Base-by-base conservation (phyloP, 2,329 filamentous ascomycete genomes). In the Sporothrix schenckii region DNA sequence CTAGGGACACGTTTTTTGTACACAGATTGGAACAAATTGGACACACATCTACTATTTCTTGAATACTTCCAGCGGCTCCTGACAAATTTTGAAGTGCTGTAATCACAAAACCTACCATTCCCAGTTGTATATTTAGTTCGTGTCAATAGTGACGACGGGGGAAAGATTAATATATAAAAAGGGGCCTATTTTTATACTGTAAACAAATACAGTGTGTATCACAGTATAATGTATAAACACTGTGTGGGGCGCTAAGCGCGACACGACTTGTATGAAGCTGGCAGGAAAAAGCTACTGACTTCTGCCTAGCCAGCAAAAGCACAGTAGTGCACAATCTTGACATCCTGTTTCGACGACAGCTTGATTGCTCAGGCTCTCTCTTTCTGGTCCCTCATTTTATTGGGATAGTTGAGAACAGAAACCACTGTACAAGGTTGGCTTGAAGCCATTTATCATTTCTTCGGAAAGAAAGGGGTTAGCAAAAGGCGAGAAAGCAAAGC, bases 11-110 rank as follows among this genome's bases (percentile, higher is more conserved):
- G 24, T 44, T 27, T 27, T 24, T n/a, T 50, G 24, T 65, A 49
- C 61, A 65, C 61, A 65, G 61, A 65, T 65, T 50, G 61, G 61
- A 65, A 65, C 58, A 63, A 34, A 61, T 47, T 61, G 39, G 39
- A 63, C 39, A 63, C 21, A 63, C 41, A 63, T 47, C 58, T 27
- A 27, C 41, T 47, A 47, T 21, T 63, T 24, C 21, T 63, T 21
- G 56, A 34, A 14, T 24, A 27, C 3, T 9, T 27, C 41, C 39
- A 19, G 39, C 21, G 39, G n/a, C 14, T 39, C 21, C 7, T 44
- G 5, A 16, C 41, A 44, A 44, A 11, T 24, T 44, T 44, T 61
- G n/a, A 34, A 61, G 44, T 39, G 21, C 34, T 10, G 3, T 44
- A 44, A 16, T 24, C 34, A 61, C 9, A 44, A 44, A 61, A 34